phyloP scores from a whole-genome alignment of 148 eudicot species.

The Vaccinium macrocarpon region DNA sequence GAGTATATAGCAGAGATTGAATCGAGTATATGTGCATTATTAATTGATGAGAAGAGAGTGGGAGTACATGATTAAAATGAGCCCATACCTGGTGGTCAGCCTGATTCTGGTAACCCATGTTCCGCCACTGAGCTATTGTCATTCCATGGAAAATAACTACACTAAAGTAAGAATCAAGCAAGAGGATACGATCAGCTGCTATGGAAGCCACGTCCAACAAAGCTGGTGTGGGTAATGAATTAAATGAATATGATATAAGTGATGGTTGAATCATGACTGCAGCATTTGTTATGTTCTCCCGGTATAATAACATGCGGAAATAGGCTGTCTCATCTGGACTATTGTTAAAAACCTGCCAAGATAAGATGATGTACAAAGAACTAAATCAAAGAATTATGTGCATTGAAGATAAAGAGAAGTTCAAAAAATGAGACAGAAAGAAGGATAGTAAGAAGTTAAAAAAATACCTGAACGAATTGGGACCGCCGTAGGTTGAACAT shows the following conservation, averaged over 20 bases:
- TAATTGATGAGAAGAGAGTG: neutral
- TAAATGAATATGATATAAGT: conserved; percentile 80
- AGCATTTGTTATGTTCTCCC: conserved; percentile 78
- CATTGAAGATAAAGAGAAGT: neutral
- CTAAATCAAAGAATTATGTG: neutral
- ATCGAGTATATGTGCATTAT: neutral
- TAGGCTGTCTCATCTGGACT: conserved; percentile 99
- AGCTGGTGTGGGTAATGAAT: conserved; percentile 80
- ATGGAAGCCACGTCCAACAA: conserved; percentile 85
- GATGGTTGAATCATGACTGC: conserved; percentile 97
- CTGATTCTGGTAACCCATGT: conserved; percentile 86
- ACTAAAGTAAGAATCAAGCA: conserved; percentile 90
- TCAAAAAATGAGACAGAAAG: neutral
- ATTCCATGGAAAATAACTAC: conserved; percentile 94
- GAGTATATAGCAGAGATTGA: neutral
- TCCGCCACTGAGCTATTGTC: conserved; percentile 97
- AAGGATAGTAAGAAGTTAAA: neutral
- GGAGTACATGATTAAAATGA: neutral
- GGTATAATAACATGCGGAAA: conserved; percentile 84
- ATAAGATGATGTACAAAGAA: neutral
- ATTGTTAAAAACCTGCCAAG: conserved; percentile 71
- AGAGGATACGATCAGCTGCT: conserved; percentile 77
- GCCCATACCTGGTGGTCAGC: conserved; percentile 72
- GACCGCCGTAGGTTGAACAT: conserved; percentile 90
- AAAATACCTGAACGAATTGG: conserved; percentile 84